These are phyloP conservation scores for Fusarium veterinarium DNA, from an alignment of 2,329 filamentous ascomycete genomes.

Conservation along the genomic window DNA sequence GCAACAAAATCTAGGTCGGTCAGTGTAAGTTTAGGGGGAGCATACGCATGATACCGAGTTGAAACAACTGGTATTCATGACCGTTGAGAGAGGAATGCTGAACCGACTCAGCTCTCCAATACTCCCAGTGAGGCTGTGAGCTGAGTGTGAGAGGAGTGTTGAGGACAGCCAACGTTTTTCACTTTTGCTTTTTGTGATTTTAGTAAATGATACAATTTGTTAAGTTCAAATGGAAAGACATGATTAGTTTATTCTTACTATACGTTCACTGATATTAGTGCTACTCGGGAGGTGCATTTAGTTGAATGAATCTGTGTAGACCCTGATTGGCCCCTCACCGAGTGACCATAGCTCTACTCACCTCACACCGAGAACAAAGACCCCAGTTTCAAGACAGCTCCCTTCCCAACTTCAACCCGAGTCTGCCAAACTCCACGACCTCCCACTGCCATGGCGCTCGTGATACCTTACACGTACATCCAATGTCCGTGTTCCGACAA, in stretches of 20 bases:
- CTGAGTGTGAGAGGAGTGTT: neutral
- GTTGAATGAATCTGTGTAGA: neutral
- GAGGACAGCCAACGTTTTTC: neutral
- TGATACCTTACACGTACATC: conserved; percentile 73
- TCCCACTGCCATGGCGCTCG: conserved; percentile 57
- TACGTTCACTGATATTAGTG: neutral
- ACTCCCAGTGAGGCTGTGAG: neutral
- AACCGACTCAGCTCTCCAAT: neutral
- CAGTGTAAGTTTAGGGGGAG: neutral
- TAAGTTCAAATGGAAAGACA: neutral
- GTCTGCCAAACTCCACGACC: conserved; percentile 27
- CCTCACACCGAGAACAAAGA: conserved; percentile 25
- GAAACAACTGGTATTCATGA: neutral
- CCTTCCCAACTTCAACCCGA: conserved; percentile 12
- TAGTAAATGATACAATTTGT: neutral
- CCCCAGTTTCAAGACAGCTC: conserved; percentile 38
- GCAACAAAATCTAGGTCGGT: accelerated
- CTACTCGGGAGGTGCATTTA: neutral
- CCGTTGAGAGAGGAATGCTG: neutral
- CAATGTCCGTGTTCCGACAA: conserved; percentile 73
- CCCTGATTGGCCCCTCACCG: conserved; percentile 31
- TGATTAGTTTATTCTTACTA: neutral
- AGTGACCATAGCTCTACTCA: conserved; percentile 21
- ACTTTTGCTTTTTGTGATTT: neutral
- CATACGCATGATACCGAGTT: neutral